phyloP scores from a whole-genome alignment of 2,329 filamentous ascomycete species.

The Calonectria multiphialidica region DNA sequence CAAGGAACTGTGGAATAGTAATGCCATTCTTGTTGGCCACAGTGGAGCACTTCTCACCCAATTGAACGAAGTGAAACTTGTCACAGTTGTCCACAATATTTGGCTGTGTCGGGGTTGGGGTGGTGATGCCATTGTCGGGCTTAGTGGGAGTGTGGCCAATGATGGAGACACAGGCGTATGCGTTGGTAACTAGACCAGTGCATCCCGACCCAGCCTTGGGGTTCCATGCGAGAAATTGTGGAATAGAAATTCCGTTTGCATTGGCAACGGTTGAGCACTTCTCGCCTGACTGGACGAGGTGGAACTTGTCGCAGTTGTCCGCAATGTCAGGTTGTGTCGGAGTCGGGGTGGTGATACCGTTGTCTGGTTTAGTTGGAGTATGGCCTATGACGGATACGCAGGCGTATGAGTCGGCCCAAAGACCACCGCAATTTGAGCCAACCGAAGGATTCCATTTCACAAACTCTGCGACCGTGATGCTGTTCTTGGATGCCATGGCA shows the following conservation, averaged over 20 bases:
- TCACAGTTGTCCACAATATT: constrained; percentile 36
- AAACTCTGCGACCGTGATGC: background rate
- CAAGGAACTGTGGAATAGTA: background rate
- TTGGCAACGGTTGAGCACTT: constrained; percentile 2
- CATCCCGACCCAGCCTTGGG: constrained; percentile 9
- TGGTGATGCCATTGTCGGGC: constrained; percentile 18
- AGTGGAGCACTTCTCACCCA: background rate
- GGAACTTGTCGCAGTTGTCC: constrained; percentile 36
- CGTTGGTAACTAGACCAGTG: background rate
- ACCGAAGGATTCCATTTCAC: background rate
- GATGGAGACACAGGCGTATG: constrained; percentile 16
- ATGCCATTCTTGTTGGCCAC: constrained; percentile 23
- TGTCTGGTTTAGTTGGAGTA: background rate
- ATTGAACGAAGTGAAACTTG: constrained; percentile 24
- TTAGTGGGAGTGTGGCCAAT: constrained; percentile 18
- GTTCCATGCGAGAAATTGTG: constrained; percentile 17
- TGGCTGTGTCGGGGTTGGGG: constrained; percentile 29
- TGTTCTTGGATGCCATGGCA: background rate
- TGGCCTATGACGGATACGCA: background rate
- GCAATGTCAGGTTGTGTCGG: constrained; percentile 33
- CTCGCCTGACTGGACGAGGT: background rate
- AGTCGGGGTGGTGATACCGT: background rate
- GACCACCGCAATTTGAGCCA: background rate
- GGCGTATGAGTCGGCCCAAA: background rate
- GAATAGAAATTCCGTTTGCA: constrained; percentile 18